Base-by-base conservation (phyloP, 177 flowering plant genomes). In the Vitis hybrid region DNA sequence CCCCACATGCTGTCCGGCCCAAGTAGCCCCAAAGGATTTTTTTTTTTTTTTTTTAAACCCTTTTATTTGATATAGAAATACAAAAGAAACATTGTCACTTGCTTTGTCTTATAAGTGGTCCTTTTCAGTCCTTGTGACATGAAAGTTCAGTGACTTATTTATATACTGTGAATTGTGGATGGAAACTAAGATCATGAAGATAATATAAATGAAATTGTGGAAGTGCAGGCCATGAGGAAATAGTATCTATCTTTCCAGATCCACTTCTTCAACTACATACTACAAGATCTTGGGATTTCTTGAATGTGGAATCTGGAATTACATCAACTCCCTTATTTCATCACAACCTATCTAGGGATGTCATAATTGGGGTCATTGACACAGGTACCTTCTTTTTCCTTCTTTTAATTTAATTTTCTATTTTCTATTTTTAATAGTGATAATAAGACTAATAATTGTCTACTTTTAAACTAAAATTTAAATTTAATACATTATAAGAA, bases 221-320 rank as follows among this genome's bases (percentile, higher is more conserved):
- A 17, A 60, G 13, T 60, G 63, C 82, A 89, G 94, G 75, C 2
- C 72, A 67, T 46, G 80, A 73, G 21, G 82, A 76, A 15, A 57
- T 87, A 0, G 85, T 90, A 11, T 92, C 97, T 0, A 81, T 92
- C 2, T 92, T 92, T 67, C 84, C 79, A 1, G 95, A 92, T 69
- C 78, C 84, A 3, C 11, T 71, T 48, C 85, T 90, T 72, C 79
- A 85, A 63, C 85, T 92, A 12, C 93, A 89, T 51, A 92, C 97
- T 14, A 90, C 97, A n/a, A 84, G 89, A 19, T 92, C 97, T 0
- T 92, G 97, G 95, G 89, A 89, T 76, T 92, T 92, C 74, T 67
- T 92, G 64, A 83, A 79, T 49, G 56, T 66, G n/a, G 65, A 66
- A 17, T 74, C 83, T 1, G 82, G 80, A 15, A 24, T 49, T 7